Percentiles rank a stretch among this genome's conserved stretches.
Conservation (phyloP, 805 yeast genomes). For the Maudiozyma saulgeensis region DNA sequence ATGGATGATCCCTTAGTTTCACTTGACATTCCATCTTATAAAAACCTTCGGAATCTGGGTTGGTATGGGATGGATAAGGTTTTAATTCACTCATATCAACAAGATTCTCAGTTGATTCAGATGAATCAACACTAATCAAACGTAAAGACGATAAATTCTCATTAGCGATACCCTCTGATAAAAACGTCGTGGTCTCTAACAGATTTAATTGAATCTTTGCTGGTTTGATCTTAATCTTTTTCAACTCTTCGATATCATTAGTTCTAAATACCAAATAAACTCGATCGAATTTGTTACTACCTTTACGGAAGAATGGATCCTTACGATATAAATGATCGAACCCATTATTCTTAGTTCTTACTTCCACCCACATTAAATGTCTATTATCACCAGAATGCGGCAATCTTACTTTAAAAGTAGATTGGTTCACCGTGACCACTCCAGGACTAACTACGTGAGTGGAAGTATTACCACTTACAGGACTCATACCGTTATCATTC, state of each 20-base stretch:
- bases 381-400: conserved; percentile 8
- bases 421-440: conserved; percentile 5
- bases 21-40: conserved; percentile 15
- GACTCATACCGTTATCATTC: neutral
- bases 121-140: conserved; percentile 12
- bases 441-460: neutral
- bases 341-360: conserved; percentile 11
- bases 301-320: conserved; percentile 20
- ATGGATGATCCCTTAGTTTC: conserved; percentile 15
- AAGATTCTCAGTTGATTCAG: neutral
- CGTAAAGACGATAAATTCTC: conserved; percentile 23
- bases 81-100: conserved; percentile 4
- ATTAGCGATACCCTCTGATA: conserved; percentile 25
- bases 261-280: conserved; percentile 8
- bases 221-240: conserved; percentile 9
- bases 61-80: neutral
- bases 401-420: conserved; percentile 14
- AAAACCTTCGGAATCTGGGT: neutral
- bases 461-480: neutral
- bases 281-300: conserved; percentile 19
- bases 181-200: conserved; percentile 21
- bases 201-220: conserved; percentile 19
- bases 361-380: conserved; percentile 20
- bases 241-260: conserved; percentile 7
- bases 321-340: conserved; percentile 15